Conservation (phyloP, 331 rosid species). For the Telfairia occidentalis region DNA sequence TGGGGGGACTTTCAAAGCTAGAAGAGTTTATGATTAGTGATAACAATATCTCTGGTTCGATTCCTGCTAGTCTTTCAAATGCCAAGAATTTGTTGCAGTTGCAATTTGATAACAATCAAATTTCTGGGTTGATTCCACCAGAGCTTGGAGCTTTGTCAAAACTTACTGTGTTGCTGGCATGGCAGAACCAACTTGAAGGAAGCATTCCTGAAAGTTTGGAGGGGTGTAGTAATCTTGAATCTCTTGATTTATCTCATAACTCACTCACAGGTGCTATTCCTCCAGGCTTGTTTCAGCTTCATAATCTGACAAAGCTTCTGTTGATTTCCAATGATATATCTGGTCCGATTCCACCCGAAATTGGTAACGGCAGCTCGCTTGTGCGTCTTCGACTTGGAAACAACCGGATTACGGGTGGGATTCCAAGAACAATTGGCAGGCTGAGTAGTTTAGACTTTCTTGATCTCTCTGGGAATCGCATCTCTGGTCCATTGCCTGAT, state of each 20-base stretch:
- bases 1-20: slow-evolving; percentile 47
- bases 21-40: slow-evolving; percentile 76
- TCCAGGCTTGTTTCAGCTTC: slow-evolving; percentile 50
- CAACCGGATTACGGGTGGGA: slow-evolving; percentile 55
- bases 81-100: slow-evolving; percentile 53
- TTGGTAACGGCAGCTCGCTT: slow-evolving; percentile 58
- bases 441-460: slow-evolving; percentile 49
- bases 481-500: slow-evolving; percentile 46
- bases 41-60: slow-evolving; percentile 65
- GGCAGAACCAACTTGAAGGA: slow-evolving; percentile 83
- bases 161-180: slow-evolving; percentile 51
- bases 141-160: slow-evolving; percentile 47
- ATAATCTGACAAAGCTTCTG: slow-evolving; percentile 64
- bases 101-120: slow-evolving; percentile 61
- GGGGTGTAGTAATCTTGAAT: slow-evolving; percentile 46
- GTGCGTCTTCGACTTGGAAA: slow-evolving; percentile 46
- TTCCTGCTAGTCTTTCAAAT: slow-evolving; percentile 47
- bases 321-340: slow-evolving; percentile 60
- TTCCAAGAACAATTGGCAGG: slow-evolving; percentile 55
- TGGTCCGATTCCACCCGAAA: slow-evolving; percentile 51
- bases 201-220: slow-evolving; percentile 50
- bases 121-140: slow-evolving; percentile 62
- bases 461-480: slow-evolving; percentile 60
- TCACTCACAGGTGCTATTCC: slow-evolving; percentile 56
- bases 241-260: slow-evolving; percentile 74